Base-by-base conservation (phyloP, 129 eudicot genomes). In the Saussurea involucrata region DNA sequence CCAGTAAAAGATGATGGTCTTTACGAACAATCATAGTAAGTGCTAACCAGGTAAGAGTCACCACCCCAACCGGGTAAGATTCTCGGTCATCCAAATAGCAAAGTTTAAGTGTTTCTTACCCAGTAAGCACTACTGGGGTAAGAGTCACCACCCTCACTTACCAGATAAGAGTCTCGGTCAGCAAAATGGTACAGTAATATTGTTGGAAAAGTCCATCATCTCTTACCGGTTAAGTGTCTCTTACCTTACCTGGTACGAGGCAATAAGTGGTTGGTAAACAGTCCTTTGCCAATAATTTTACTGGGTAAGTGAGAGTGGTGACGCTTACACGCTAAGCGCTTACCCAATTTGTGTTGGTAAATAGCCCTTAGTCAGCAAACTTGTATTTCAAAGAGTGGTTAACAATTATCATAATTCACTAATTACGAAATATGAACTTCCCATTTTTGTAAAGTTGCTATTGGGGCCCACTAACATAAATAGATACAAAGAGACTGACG, bases 401-500 rank as follows among this genome's bases (percentile, higher is more conserved):
- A 20, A 34, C 29, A 69, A 34, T 27, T 20, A 60, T 60, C 10
- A 57, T 57, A 21, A n/a, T 57, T 18, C 20, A 7, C 2, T 58
- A 17, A 17, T 53, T 60, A 60, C 25, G 44, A 24, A 9, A 20
- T 20, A 4, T 68, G 18, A 25, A 68, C 27, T 15, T 55, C 37
- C 15, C 25, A 24, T 22, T 6, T 20, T 12, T 60, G 27, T 60
- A 21, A 60, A 60, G 65, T 18, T 60, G 28, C 27, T 8, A 20
- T 8, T 2, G 10, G 28, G 4, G 25, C 9, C 65, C 63, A 22
- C n/a, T 53, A 53, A 53, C 61, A 53, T 22, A 46, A 20, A 36
- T 12, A 44, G 57, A 57, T 28, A 70, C 8, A 24, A 17, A 64
- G 22, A 80, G 21, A 83, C 85, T 49, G 18, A 92, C 98, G 94